phyloP scores from a whole-genome alignment of 2,329 filamentous ascomycete species.

The Aspergillus hiratsukae region DNA sequence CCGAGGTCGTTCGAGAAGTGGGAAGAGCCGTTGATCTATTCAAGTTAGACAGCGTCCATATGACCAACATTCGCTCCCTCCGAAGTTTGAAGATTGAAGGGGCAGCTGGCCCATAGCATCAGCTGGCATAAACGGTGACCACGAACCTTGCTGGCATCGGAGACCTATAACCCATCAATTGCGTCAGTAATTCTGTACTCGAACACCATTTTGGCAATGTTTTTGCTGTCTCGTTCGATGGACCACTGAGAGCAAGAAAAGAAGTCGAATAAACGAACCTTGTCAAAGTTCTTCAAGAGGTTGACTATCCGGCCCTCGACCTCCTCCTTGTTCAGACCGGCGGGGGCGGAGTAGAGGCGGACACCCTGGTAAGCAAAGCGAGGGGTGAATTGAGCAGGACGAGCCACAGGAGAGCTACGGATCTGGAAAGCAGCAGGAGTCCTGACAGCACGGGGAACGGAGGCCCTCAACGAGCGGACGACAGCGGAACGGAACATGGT shows the following conservation, averaged over 20 bases:
- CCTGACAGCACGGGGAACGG: slow-evolving; percentile 49
- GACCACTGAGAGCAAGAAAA: slow-evolving; percentile 3
- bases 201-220: neutral
- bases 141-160: slow-evolving; percentile 39
- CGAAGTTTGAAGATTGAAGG: neutral
- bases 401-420: slow-evolving; percentile 58
- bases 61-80: slow-evolving; percentile 3
- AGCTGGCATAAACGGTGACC: neutral
- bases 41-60: slow-evolving; percentile 20
- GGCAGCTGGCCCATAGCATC: neutral
- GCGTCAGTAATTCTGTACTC: neutral
- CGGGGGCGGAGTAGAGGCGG: slow-evolving; percentile 81
- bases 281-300: slow-evolving; percentile 94
- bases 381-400: slow-evolving; percentile 57
- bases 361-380: slow-evolving; percentile 63
- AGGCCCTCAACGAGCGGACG: slow-evolving; percentile 67
- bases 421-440: slow-evolving; percentile 56
- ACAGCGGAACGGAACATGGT: slow-evolving; percentile 88
- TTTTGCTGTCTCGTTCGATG: neutral
- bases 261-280: slow-evolving; percentile 55
- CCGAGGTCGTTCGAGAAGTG: slow-evolving; percentile 98
- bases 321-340: slow-evolving; percentile 74
- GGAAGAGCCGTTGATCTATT: slow-evolving; percentile 72
- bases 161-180: slow-evolving; percentile 23
- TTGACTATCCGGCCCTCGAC: slow-evolving; percentile 89